These are phyloP conservation scores for Pythium brassicae DNA, from an alignment of 352 stramenopile genomes.

Conservation along the genomic window DNA sequence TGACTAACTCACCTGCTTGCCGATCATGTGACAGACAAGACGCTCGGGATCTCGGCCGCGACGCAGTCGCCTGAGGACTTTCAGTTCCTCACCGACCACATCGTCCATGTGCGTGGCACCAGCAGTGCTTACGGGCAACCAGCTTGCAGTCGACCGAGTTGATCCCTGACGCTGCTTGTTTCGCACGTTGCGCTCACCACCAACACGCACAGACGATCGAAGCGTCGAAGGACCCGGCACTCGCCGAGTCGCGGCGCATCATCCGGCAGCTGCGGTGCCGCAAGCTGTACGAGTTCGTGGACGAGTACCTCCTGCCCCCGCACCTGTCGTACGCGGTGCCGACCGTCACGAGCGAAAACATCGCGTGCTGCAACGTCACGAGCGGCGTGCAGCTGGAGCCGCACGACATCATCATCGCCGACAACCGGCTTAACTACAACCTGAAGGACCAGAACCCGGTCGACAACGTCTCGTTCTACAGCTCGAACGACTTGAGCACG, in stretches of 20 bases:
- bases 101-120: slow-evolving; percentile 47
- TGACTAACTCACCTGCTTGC: too few relatives aligned
- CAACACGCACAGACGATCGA: slow-evolving; percentile 78
- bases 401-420: slow-evolving; percentile 79
- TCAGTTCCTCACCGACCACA: slow-evolving; percentile 72
- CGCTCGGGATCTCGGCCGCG: slow-evolving; percentile 60
- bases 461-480: slow-evolving; percentile 82
- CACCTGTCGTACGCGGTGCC: slow-evolving; percentile 51
- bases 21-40: slow-evolving; percentile 33
- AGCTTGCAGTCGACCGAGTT: neutral
- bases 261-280: slow-evolving; percentile 70
- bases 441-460: slow-evolving; percentile 79
- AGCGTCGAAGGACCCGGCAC: slow-evolving; percentile 47
- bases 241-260: slow-evolving; percentile 50
- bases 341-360: slow-evolving; percentile 46
- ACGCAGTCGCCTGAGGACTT: slow-evolving; percentile 64
- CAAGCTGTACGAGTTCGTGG: slow-evolving; percentile 84
- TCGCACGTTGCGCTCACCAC: neutral
- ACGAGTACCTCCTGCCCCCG: slow-evolving; percentile 66
- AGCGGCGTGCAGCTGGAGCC: slow-evolving; percentile 36
- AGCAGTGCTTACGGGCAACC: neutral
- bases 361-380: slow-evolving; percentile 48
- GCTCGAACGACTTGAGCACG: slow-evolving; percentile 47
- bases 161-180: neutral
- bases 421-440: slow-evolving; percentile 84